These are phyloP conservation scores for Amylostereum areolatum DNA, from an alignment of 1,284 basidiomycete genomes.

Conservation along the genomic window DNA sequence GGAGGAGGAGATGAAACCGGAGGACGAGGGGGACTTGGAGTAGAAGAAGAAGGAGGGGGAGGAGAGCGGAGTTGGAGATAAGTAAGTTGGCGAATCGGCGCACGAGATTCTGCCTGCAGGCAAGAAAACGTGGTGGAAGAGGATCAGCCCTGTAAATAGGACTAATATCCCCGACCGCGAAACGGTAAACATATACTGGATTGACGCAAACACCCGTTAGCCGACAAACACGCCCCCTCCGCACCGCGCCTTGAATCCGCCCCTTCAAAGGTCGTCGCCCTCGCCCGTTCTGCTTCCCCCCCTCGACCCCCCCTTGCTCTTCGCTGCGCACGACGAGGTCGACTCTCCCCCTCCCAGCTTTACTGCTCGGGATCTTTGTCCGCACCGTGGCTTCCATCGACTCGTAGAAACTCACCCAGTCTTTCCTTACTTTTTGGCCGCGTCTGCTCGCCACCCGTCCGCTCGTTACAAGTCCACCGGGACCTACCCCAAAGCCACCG, in stretches of 20 bases:
- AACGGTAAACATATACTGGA: conserved; percentile 9
- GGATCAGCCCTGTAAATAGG: conserved; percentile 40
- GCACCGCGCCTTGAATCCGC: conserved; percentile 34
- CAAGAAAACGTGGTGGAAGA: conserved; percentile 50
- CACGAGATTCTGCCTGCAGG: conserved; percentile 52
- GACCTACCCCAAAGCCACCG: conserved; percentile 5
- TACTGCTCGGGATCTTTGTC: conserved; percentile 8
- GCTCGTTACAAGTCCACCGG: conserved; percentile 8
- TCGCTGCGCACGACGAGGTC: conserved; percentile 10
- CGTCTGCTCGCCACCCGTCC: conserved; percentile 12
- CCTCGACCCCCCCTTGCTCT: conserved; percentile 18
- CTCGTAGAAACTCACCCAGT: conserved; percentile 13
- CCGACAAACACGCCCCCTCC: conserved; percentile 34
- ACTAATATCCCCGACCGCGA: conserved; percentile 29
- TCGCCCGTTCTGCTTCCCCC: conserved; percentile 24
- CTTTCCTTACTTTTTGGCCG: conserved; percentile 10
- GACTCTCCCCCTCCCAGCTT: conserved; percentile 9
- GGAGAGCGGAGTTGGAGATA: neutral
- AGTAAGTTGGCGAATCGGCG: conserved; percentile 15
- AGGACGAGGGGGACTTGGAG: too few species aligned
- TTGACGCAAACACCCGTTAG: conserved; percentile 32
- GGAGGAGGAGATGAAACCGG: too few species aligned
- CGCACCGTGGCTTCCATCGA: neutral
- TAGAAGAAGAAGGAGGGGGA: too few species aligned
- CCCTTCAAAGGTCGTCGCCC: conserved; percentile 40